A percentile compares a stretch with the other conserved stretches of the same genome.
Conservation (phyloP, 345 rosid species). For the Geranium rotundifolium region DNA sequence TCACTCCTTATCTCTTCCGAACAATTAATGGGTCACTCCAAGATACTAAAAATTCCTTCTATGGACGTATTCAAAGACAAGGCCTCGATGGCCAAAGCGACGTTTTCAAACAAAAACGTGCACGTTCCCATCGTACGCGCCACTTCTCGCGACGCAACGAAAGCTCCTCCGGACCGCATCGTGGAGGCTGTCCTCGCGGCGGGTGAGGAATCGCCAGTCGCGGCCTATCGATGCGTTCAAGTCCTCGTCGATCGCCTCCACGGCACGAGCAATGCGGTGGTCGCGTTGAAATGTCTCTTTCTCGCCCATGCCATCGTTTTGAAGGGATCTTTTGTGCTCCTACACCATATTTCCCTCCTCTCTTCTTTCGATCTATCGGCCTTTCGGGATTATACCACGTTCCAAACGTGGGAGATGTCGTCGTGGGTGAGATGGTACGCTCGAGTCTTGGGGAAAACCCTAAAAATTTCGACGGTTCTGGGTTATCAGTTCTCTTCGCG, state of each 20-base stretch:
- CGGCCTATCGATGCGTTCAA: neutral
- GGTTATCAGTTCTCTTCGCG: conserved; percentile 1
- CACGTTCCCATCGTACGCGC: conserved; percentile 11
- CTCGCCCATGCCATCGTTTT: conserved; percentile 3
- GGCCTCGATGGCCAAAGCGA: conserved; percentile 8
- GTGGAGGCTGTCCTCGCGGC: conserved; percentile 5
- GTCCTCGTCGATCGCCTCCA: conserved; percentile 11
- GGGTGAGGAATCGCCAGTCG: neutral
- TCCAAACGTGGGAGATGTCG: conserved; percentile 9
- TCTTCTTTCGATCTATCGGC: conserved; percentile 5
- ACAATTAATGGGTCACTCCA: conserved; percentile 2
- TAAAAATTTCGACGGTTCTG: neutral
- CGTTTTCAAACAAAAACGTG: conserved; percentile 8
- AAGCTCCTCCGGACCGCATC: conserved; percentile 1
- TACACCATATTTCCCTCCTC: conserved; percentile 9
- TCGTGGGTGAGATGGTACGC: conserved; percentile 14
- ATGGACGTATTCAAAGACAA: conserved; percentile 14
- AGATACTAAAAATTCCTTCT: conserved; percentile 5
- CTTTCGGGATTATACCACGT: conserved; percentile 5
- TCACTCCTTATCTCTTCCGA: too few relatives aligned
- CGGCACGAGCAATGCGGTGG: conserved; percentile 7
- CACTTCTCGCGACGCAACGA: conserved; percentile 5
- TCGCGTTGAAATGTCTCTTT: conserved; percentile 10
- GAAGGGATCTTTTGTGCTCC: conserved; percentile 4
- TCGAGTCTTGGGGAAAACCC: conserved; percentile 5